phyloP scores from a whole-genome alignment of 2,329 filamentous ascomycete genomes.

The Pyrenophora graminea region DNA sequence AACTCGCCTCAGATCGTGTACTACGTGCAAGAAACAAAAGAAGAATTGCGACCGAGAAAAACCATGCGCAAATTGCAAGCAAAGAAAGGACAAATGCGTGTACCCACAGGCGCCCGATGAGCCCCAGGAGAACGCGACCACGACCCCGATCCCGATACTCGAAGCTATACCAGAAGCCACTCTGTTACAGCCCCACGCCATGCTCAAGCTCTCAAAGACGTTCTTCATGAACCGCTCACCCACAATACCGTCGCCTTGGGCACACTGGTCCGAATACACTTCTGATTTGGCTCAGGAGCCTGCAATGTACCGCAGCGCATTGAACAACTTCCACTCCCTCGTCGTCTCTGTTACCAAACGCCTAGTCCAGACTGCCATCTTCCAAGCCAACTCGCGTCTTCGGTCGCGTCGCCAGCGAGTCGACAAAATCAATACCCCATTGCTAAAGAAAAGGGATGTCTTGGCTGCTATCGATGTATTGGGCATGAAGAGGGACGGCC shows the following conservation, averaged over 20 bases:
- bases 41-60: conserved; percentile 15
- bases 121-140: background rate
- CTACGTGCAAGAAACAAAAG: conserved; percentile 14
- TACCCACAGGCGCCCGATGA: conserved; percentile 7
- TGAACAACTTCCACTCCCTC: conserved; percentile 76
- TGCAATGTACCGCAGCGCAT: conserved; percentile 72
- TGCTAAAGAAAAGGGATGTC: conserved; percentile 57
- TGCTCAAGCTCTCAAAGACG: conserved; percentile 37
- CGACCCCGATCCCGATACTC: conserved; percentile 24
- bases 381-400: conserved; percentile 71
- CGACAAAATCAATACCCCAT: conserved; percentile 34
- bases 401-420: conserved; percentile 51
- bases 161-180: conserved; percentile 39
- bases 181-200: conserved; percentile 33
- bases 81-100: conserved; percentile 10
- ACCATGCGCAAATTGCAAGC: conserved; percentile 17
- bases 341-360: conserved; percentile 69
- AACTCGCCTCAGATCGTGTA: conserved; percentile 12
- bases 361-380: conserved; percentile 70
- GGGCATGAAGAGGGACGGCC: conserved; percentile 52
- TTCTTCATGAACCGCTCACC: conserved; percentile 46
- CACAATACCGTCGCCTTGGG: conserved; percentile 31
- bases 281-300: conserved; percentile 53
- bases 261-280: conserved; percentile 39
- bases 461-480: conserved; percentile 59